These are phyloP conservation scores for Botrytis tulipae DNA, from an alignment of 2,329 filamentous ascomycete species.

Conservation along the genomic window DNA sequence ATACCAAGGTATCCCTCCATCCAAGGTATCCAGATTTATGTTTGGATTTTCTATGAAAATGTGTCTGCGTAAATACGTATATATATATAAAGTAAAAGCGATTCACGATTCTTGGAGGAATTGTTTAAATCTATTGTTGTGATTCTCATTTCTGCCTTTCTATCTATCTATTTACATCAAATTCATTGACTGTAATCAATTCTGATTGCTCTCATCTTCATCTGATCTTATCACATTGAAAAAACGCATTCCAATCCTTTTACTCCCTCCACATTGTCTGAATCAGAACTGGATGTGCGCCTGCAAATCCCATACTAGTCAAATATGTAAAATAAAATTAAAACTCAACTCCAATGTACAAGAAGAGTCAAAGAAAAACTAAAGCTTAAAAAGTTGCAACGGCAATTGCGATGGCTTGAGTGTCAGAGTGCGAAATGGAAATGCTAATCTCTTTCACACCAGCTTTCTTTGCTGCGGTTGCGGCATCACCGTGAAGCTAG, in stretches of 20 bases:
- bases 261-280: constrained; percentile 12
- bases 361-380: constrained; percentile 4
- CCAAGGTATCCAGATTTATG: background rate
- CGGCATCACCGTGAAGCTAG: constrained; percentile 83
- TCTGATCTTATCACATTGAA: constrained; percentile 14
- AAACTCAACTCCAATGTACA: constrained; percentile 20
- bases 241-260: constrained; percentile 16
- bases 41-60: background rate
- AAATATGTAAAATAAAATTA: constrained; percentile 11
- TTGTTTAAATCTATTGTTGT: background rate
- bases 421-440: constrained; percentile 94
- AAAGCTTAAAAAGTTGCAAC: constrained; percentile 68
- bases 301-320: constrained; percentile 15
- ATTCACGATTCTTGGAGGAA: background rate
- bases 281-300: constrained; percentile 17
- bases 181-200: constrained; percentile 10
- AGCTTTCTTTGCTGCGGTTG: constrained; percentile 77
- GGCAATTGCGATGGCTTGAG: constrained; percentile 91
- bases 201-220: constrained; percentile 7
- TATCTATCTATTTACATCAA: constrained; percentile 18
- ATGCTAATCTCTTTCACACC: constrained; percentile 87
- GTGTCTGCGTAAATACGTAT: background rate
- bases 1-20: background rate
- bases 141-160: background rate
- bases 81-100: background rate